A percentile compares a stretch with the other conserved stretches of the same genome.
Conservation (phyloP, 805 yeast species). For the Saturnispora sanitii region DNA sequence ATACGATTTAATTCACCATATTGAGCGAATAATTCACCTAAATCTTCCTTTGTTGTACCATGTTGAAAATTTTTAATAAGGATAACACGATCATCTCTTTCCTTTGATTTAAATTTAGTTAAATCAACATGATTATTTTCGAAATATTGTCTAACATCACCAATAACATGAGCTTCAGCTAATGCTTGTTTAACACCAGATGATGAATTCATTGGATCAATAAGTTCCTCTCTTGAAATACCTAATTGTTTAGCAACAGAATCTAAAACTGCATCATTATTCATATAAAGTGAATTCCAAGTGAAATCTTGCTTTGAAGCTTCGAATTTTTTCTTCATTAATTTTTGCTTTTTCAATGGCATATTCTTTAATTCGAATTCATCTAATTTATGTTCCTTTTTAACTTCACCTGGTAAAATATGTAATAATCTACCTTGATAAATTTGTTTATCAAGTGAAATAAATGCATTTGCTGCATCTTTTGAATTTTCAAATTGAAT, state of each 20-base stretch:
- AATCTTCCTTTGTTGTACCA: constrained; percentile 72
- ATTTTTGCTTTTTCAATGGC: constrained; percentile 87
- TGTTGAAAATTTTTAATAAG: constrained; percentile 85
- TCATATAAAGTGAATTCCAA: constrained; percentile 92
- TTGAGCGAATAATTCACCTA: constrained; percentile 71
- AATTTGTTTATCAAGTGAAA: constrained; percentile 70
- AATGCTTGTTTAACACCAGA: constrained; percentile 95
- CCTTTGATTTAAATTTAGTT: constrained; percentile 53
- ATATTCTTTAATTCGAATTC: constrained; percentile 86
- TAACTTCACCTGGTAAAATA: constrained; percentile 74
- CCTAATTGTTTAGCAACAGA: constrained; percentile 84
- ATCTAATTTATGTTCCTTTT: constrained; percentile 74
- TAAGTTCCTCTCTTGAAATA: constrained; percentile 66
- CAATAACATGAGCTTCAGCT: constrained; percentile 93
- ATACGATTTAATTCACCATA: constrained; percentile 74
- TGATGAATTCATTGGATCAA: constrained; percentile 77
- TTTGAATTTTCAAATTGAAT: constrained; percentile 57
- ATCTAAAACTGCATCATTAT: constrained; percentile 83
- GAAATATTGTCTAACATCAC: constrained; percentile 81
- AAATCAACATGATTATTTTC: constrained; percentile 81
- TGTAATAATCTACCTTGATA: constrained; percentile 93
- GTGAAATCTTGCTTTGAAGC: constrained; percentile 83
- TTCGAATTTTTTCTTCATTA: constrained; percentile 69
- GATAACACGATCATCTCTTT: constrained; percentile 71
- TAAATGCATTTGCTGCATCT: constrained; percentile 70